These are phyloP conservation scores for Didymosphaeria variabile DNA, from an alignment of 2,329 filamentous ascomycete species.

Conservation along the genomic window DNA sequence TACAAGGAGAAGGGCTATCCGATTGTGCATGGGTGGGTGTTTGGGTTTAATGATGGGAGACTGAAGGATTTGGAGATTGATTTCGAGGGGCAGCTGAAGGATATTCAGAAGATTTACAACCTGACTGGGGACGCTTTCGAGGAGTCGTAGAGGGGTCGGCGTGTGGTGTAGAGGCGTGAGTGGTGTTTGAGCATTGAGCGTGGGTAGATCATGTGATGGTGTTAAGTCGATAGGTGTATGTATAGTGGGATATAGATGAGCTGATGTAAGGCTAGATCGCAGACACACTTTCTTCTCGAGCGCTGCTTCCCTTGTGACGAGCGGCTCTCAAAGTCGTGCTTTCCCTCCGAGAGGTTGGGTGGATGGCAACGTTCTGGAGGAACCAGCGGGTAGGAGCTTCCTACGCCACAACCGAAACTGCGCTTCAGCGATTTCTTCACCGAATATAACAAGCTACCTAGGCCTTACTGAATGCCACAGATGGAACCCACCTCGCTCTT, in stretches of 20 bases:
- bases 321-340: neutral
- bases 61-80: constrained; percentile 72
- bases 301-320: neutral
- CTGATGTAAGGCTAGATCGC: neutral
- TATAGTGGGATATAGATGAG: neutral
- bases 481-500: too few relatives aligned
- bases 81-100: constrained; percentile 64
- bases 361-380: neutral
- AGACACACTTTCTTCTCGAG: neutral
- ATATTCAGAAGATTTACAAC: constrained; percentile 73
- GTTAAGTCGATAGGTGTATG: neutral
- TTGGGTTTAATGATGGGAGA: constrained; percentile 72
- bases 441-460: too few relatives aligned
- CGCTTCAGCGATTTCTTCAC: too few relatives aligned
- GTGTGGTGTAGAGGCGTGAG: neutral
- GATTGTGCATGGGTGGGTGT: constrained; percentile 78
- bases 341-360: neutral
- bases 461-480: too few relatives aligned
- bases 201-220: neutral
- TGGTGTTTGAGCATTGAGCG: neutral
- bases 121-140: constrained; percentile 31
- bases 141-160: constrained; percentile 5
- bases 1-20: constrained; percentile 71
- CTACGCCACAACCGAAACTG: too few relatives aligned
- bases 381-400: neutral